Evolutionary conservation across 2,329 filamentous ascomycete species (phyloP).

Genomic region (Epichloe brachyelytri): DNA sequence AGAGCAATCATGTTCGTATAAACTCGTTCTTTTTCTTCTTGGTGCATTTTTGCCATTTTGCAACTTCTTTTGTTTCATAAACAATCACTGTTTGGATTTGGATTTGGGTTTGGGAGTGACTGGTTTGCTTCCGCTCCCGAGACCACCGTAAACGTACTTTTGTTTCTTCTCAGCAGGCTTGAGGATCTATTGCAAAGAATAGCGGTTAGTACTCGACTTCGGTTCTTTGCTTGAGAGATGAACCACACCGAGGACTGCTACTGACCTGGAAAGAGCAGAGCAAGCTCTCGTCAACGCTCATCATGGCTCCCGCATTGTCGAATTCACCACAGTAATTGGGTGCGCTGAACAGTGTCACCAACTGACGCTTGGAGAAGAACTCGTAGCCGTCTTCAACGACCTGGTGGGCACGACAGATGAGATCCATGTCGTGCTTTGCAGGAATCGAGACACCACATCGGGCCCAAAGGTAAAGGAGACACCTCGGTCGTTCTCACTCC

Average conservation of each 20-base stretch:
- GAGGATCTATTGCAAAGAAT: slow-evolving; percentile 57
- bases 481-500: slow-evolving; percentile 97
- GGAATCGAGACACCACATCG: slow-evolving; percentile 90
- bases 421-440: slow-evolving; percentile 98
- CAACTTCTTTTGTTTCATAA: neutral
- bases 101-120: slow-evolving; percentile 12
- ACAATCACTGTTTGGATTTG: slow-evolving; percentile 12
- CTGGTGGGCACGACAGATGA: slow-evolving; percentile 97
- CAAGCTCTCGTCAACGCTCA: slow-evolving; percentile 97
- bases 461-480: slow-evolving; percentile 98
- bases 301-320: slow-evolving; percentile 98
- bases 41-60: neutral
- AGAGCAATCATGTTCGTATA: slow-evolving; percentile 55
- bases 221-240: too few relatives aligned
- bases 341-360: slow-evolving; percentile 94
- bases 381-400: slow-evolving; percentile 99
- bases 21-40: slow-evolving; percentile 10
- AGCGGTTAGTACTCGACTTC: neutral
- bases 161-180: slow-evolving; percentile 99
- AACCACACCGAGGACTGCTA: slow-evolving; percentile 13
- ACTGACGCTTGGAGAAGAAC: slow-evolving; percentile 96
- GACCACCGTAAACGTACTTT: slow-evolving; percentile 85
- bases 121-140: slow-evolving; percentile 38
- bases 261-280: slow-evolving; percentile 95
- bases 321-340: slow-evolving; percentile 99